Evolutionary conservation across 1,139 yeast species (phyloP).

Genomic region (Ogataea hybrid): DNA sequence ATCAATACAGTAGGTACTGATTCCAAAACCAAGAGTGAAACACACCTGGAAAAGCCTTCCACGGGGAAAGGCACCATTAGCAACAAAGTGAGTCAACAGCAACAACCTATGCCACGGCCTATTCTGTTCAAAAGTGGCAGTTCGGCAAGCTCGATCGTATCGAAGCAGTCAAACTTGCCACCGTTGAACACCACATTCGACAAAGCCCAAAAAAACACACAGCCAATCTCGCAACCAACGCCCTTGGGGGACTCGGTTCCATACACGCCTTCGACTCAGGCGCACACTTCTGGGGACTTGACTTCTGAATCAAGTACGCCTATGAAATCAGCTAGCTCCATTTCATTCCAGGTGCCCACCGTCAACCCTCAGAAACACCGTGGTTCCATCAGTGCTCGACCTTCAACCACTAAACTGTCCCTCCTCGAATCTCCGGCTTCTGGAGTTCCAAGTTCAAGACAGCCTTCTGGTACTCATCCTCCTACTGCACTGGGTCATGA

Average conservation of each 20-base stretch:
- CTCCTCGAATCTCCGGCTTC: constrained; percentile 19
- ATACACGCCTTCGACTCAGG: not conserved
- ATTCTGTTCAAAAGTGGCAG: constrained; percentile 19
- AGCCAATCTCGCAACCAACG: not conserved
- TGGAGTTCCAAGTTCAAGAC: constrained; percentile 23
- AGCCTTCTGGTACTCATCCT: constrained; percentile 18
- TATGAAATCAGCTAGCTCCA: constrained; percentile 23
- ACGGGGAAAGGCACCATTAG: not conserved
- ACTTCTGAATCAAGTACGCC: constrained; percentile 12
- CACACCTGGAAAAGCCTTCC: not conserved
- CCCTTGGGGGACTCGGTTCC: not conserved
- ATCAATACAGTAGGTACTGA: constrained; percentile 14
- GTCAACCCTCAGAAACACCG: constrained; percentile 41
- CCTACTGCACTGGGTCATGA: constrained; percentile 12
- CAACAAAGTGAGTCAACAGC: constrained; percentile 3
- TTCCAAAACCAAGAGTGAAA: not conserved
- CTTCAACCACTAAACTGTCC: constrained; percentile 34
- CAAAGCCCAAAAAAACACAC: constrained; percentile 5
- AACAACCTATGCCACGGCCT: constrained; percentile 18
- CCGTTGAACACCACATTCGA: constrained; percentile 23
- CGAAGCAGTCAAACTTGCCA: constrained; percentile 25
- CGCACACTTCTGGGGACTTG: not conserved
- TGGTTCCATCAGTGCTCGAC: constrained; percentile 48
- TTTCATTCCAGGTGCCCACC: constrained; percentile 33
- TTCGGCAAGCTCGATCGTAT: constrained; percentile 11